Base-by-base conservation (phyloP, 2,329 filamentous ascomycete genomes). In the Pseudogymnoascus destructans region DNA sequence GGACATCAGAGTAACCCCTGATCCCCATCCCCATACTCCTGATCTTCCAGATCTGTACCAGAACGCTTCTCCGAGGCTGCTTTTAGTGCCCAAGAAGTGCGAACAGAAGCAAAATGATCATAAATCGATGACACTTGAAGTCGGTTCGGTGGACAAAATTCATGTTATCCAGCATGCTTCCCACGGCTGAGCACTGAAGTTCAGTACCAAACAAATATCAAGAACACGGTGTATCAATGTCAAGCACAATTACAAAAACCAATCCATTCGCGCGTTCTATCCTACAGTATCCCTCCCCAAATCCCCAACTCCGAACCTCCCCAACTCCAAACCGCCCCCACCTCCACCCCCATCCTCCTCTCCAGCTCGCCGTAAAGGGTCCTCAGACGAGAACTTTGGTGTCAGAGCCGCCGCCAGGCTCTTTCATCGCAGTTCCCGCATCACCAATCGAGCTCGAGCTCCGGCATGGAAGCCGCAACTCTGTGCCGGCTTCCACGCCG, bases 381-480 rank as follows among this genome's bases (percentile, higher is more conserved):
- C 10, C 40, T 49, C 40, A 4, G 40, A 21, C 21, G 13, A 15
- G 42, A 8, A 10, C 42, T 32, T 21, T 30, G n/a, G 36, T 49
- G 17, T 46, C 32, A 32, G 36, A 49, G 23, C 36, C 23, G 35
- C 56, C 56, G 35, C 35, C 36, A 2, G 36, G 36, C 33, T 57
- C 56, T 5, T 57, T 30, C 19, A 57, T 36, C 25, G 23, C 36
- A 25, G 56, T 32, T 49, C 42, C 5, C 42, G 8, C 23, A 49
- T 49, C 42, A 49, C 42, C 42, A 49, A 15, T 49, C 42, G 42
- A 49, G 42, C 13, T 49, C 42, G 11, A 49, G 42, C 8, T 23
- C 15, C 42, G 42, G 42, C 42, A 52, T 30, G 25, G 46, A 52
- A 52, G 46, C 46, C 4, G 46, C 46, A 52, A 52, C 15, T 52